Evolutionary conservation across 192 early-diverging fungal genomes (phyloP).

Genomic region (Coemansia sp.): DNA sequence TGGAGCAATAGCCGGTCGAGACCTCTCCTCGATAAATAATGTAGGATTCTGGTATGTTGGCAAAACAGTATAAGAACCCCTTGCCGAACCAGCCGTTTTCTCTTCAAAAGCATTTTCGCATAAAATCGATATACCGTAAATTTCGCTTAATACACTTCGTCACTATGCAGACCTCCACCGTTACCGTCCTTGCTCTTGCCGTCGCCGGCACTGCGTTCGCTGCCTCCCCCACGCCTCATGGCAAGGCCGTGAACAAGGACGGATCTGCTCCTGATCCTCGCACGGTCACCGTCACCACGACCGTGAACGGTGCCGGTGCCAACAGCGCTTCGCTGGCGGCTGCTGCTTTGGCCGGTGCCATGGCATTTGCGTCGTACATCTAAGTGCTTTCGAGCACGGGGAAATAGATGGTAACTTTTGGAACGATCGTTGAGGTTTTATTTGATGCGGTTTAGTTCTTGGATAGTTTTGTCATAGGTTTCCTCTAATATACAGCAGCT

Average conservation of each 20-base stretch:
- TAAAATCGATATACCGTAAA: background rate
- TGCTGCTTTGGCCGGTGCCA: conserved; percentile 47
- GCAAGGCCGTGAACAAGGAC: conserved; percentile 3
- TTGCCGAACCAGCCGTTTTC: background rate
- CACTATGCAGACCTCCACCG: conserved; percentile 43
- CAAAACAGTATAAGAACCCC: conserved; percentile 18
- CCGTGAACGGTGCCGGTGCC: conserved; percentile 25
- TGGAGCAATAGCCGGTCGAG: background rate
- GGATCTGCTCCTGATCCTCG: conserved; percentile 28
- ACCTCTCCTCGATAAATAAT: background rate
- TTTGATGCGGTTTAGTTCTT: background rate
- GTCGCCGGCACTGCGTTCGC: conserved; percentile 42
- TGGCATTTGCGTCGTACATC: conserved; percentile 51
- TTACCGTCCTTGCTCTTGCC: conserved; percentile 43
- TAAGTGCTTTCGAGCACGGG: conserved; percentile 5
- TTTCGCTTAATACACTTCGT: conserved; percentile 8
- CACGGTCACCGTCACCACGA: conserved; percentile 43
- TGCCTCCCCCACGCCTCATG: conserved; percentile 30
- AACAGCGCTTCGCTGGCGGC: conserved; percentile 48
- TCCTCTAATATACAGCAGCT: conserved; percentile 2
- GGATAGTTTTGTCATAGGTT: background rate
- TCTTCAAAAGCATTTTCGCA: background rate
- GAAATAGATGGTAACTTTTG: background rate
- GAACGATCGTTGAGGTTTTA: background rate
- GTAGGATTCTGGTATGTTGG: background rate